A percentile compares a stretch with the other conserved stretches of the same genome.
Evolutionary conservation across 176 grass and related monocot species (phyloP).

Genomic region (Pontederia paniculata): DNA sequence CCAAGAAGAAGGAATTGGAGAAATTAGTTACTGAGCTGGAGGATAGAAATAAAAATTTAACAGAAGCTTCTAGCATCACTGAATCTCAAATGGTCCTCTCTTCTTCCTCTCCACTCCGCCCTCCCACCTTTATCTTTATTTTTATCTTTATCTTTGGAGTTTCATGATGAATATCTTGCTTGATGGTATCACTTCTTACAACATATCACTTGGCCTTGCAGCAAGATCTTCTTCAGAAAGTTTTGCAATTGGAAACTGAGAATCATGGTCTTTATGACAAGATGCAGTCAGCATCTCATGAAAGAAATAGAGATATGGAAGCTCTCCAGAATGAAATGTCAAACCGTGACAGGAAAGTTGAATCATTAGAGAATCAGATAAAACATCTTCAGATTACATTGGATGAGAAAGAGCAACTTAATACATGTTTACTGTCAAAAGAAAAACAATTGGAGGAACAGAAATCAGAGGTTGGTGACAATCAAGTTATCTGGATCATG

Average conservation of each 20-base stretch:
- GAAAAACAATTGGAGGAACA: conserved; percentile 69
- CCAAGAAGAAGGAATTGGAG: conserved; percentile 41
- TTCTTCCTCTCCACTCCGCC: neutral
- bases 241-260: conserved; percentile 54
- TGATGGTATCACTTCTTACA: neutral
- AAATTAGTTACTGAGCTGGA: conserved; percentile 49
- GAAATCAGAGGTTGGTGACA: conserved; percentile 50
- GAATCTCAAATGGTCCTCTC: conserved; percentile 51
- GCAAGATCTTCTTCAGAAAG: conserved; percentile 37
- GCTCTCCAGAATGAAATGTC: conserved; percentile 51
- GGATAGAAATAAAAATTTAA: conserved; percentile 53
- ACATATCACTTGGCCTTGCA: too few relatives aligned
- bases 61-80: conserved; percentile 45
- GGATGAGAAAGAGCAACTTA: conserved; percentile 74
- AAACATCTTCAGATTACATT: conserved; percentile 34
- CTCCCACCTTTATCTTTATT: too few relatives aligned
- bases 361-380: conserved; percentile 58
- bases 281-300: conserved; percentile 40
- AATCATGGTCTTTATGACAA: conserved; percentile 52
- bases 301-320: conserved; percentile 55
- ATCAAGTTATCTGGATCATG: neutral
- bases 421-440: conserved; percentile 44
- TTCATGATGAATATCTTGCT: neutral
- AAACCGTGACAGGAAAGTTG: conserved; percentile 54
- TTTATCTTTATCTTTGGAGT: neutral